A percentile compares a stretch with the other conserved stretches of the same genome.
Evolutionary conservation across 129 eudicot genomes (phyloP).

Genomic region (Erigeron canadensis): DNA sequence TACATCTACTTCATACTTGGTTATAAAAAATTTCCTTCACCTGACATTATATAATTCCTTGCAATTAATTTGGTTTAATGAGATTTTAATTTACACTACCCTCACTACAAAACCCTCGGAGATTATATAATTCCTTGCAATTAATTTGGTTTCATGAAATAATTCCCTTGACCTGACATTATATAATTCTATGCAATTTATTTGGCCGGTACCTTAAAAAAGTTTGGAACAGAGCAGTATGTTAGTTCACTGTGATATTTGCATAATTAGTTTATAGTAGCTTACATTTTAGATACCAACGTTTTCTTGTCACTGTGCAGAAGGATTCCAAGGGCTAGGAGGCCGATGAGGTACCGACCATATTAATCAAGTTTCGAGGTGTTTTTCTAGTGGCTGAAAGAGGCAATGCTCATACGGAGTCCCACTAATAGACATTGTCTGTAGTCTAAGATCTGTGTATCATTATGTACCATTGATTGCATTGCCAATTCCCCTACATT

Average conservation of each 20-base stretch:
- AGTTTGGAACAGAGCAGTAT: too few species aligned
- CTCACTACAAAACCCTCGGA: too few species aligned
- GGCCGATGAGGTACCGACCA: constrained; percentile 70
- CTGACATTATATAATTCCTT: too few species aligned
- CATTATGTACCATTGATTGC: constrained; percentile 39
- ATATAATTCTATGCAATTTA: too few species aligned
- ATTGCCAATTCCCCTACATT: constrained; percentile 16
- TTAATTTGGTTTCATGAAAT: too few species aligned
- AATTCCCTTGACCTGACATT: too few species aligned
- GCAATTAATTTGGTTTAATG: too few species aligned
- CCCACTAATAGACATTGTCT: constrained; percentile 29
- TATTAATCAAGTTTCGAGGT: constrained; percentile 30
- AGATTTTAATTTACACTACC: too few species aligned
- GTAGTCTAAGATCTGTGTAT: constrained; percentile 36
- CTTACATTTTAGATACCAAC: constrained; percentile 11
- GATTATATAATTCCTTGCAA: too few species aligned
- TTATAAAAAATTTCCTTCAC: too few species aligned
- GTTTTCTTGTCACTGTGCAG: constrained; percentile 38
- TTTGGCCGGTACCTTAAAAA: too few species aligned
- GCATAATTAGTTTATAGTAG: constrained; percentile 5
- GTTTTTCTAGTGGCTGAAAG: constrained; percentile 19
- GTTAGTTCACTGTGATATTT: neutral
- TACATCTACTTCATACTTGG: neutral
- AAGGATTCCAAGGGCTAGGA: constrained; percentile 73
- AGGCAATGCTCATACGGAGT: constrained; percentile 22